Conservation (phyloP, 805 yeast species). For the Lipomyces anomalus region DNA sequence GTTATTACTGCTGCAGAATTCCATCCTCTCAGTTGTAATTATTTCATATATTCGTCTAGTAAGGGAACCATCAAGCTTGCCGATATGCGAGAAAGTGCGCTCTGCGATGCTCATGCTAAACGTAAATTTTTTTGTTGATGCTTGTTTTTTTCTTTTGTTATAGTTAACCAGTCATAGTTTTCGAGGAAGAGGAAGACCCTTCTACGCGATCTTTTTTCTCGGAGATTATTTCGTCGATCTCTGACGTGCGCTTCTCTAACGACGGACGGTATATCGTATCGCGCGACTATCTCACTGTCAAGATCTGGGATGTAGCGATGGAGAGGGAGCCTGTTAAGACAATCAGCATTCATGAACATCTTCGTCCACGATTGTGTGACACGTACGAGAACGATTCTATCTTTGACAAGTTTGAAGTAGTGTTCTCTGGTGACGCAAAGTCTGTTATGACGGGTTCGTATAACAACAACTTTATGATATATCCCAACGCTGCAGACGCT, state of each 20-base stretch:
- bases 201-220: slow-evolving; percentile 91
- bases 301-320: slow-evolving; percentile 98
- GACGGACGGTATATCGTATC: slow-evolving; percentile 95
- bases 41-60: slow-evolving; percentile 90
- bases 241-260: slow-evolving; percentile 85
- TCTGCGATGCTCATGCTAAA: slow-evolving; percentile 81
- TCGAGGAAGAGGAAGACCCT: slow-evolving; percentile 91
- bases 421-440: slow-evolving; percentile 85
- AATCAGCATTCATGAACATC: slow-evolving; percentile 90
- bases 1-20: slow-evolving; percentile 95
- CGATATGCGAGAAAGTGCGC: slow-evolving; percentile 92
- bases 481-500: slow-evolving; percentile 53
- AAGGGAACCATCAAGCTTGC: slow-evolving; percentile 93
- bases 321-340: slow-evolving; percentile 91
- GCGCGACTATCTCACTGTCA: slow-evolving; percentile 94
- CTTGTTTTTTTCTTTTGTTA: not conserved
- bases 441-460: slow-evolving; percentile 95
- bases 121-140: slow-evolving; percentile 6
- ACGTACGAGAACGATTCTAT: slow-evolving; percentile 98
- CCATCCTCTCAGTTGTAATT: slow-evolving; percentile 87
- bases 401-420: slow-evolving; percentile 96
- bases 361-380: slow-evolving; percentile 89
- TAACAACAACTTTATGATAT: slow-evolving; percentile 94
- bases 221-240: slow-evolving; percentile 89
- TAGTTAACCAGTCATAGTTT: slow-evolving; percentile 42